phyloP scores from a whole-genome alignment of 441 rosid genomes.

The Isatis lusitanica region DNA sequence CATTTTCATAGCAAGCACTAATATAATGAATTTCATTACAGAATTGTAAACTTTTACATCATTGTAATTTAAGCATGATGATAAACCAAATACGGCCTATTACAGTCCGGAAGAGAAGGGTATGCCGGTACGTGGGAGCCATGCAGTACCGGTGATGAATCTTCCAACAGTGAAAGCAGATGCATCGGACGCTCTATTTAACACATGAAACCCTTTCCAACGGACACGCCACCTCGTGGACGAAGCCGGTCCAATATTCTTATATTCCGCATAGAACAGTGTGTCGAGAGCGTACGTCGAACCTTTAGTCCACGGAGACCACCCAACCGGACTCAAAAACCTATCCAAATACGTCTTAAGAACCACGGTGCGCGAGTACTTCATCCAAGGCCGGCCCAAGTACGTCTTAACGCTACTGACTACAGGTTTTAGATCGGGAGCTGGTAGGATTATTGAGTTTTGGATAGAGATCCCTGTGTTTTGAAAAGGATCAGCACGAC shows the following conservation, averaged over 20 bases:
- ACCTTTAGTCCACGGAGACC: conserved; percentile 70
- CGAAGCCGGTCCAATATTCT: conserved; percentile 41
- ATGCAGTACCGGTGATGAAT: conserved; percentile 34
- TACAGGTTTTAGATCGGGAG: conserved; percentile 62
- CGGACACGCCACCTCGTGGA: conserved; percentile 34
- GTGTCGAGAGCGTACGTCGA: conserved; percentile 46
- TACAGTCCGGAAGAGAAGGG: conserved; percentile 41
- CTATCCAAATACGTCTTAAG: conserved; percentile 52
- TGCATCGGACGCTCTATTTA: conserved; percentile 25
- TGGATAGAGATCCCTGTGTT: conserved; percentile 76
- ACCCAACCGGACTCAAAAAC: conserved; percentile 61
- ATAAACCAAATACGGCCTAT: neutral
- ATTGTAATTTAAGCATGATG: neutral
- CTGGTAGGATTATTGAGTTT: conserved; percentile 68
- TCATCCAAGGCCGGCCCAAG: conserved; percentile 75
- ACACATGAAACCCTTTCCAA: conserved; percentile 43
- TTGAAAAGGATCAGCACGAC: conserved; percentile 70
- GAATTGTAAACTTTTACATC: conserved; percentile 6
- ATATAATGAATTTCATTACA: conserved; percentile 20
- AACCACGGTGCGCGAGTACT: conserved; percentile 61
- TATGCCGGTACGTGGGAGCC: conserved; percentile 40
- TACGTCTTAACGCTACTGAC: conserved; percentile 47
- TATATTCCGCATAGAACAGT: conserved; percentile 39
- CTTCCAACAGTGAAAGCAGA: conserved; percentile 37
- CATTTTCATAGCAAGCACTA: neutral